Evolutionary conservation across 495 filamentous ascomycete species (phyloP).

Genomic region (Amphirosellinia nigrospora): DNA sequence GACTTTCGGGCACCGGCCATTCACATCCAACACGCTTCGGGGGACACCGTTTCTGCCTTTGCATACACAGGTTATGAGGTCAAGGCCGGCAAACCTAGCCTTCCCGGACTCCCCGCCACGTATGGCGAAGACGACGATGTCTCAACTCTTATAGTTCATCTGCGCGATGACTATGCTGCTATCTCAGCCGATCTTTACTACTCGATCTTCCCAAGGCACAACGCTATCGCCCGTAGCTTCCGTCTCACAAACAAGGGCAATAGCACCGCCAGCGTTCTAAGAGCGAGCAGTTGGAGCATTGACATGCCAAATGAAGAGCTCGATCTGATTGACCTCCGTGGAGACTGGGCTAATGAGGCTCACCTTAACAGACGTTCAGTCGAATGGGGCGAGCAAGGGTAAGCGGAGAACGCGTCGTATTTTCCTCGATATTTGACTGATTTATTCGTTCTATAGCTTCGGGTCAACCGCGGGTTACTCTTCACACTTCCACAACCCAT

Average conservation of each 20-base stretch:
- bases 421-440: constrained; percentile 36
- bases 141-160: constrained; percentile 55
- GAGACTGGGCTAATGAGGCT: constrained; percentile 60
- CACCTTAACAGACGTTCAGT: constrained; percentile 43
- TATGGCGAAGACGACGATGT: constrained; percentile 56
- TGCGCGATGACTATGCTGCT: constrained; percentile 57
- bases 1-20: constrained; percentile 62
- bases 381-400: constrained; percentile 40
- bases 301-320: constrained; percentile 59
- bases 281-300: constrained; percentile 58
- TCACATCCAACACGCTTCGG: constrained; percentile 55
- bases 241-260: constrained; percentile 57
- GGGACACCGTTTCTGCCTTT: constrained; percentile 57
- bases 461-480: constrained; percentile 59
- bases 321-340: constrained; percentile 59
- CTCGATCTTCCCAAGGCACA: constrained; percentile 59
- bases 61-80: constrained; percentile 54
- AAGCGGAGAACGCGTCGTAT: constrained; percentile 3
- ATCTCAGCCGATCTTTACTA: constrained; percentile 59
- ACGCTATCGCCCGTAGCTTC: constrained; percentile 60
- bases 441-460: constrained; percentile 45
- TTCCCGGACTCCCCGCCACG: constrained; percentile 57
- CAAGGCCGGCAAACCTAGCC: constrained; percentile 50
- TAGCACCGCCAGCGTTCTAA: constrained; percentile 51
- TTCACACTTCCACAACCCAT: constrained; percentile 61